These are phyloP conservation scores for Flaveria ramosissima DNA, from an alignment of 129 eudicot species.

Conservation along the genomic window DNA sequence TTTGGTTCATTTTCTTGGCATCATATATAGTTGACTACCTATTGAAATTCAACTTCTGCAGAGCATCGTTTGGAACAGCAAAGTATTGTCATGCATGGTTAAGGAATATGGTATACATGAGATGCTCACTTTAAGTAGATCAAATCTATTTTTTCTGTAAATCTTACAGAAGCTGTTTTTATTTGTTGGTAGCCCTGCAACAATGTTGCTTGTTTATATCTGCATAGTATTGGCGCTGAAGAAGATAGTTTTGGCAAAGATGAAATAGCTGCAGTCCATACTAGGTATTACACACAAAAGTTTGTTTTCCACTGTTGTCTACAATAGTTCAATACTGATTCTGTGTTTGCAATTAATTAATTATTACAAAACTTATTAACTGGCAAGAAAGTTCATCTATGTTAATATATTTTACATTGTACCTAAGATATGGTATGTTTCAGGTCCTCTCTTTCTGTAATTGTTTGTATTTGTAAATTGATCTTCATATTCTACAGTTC, in stretches of 20 bases:
- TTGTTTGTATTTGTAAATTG: background rate
- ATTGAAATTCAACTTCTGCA: constrained; percentile 32
- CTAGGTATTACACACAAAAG: constrained; percentile 51
- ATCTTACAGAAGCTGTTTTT: background rate
- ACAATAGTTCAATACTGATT: background rate
- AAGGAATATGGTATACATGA: constrained; percentile 59
- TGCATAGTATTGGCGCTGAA: constrained; percentile 81
- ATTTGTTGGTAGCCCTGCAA: constrained; percentile 66
- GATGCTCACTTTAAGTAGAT: background rate
- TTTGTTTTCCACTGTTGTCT: background rate
- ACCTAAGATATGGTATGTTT: background rate
- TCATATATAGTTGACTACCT: constrained; percentile 12
- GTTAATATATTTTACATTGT: background rate
- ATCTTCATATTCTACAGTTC: background rate
- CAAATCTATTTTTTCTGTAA: background rate
- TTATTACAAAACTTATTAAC: background rate
- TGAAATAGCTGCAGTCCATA: constrained; percentile 88
- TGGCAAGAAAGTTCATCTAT: background rate
- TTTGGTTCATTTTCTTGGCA: background rate
- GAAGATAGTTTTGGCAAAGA: constrained; percentile 93
- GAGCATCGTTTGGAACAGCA: constrained; percentile 95
- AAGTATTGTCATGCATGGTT: constrained; percentile 95
- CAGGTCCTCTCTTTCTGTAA: background rate
- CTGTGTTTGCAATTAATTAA: background rate
- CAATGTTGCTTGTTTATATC: constrained; percentile 75